These are phyloP conservation scores for Isoetes taiwanensis DNA, from an alignment of 75 land plant species.

Conservation along the genomic window DNA sequence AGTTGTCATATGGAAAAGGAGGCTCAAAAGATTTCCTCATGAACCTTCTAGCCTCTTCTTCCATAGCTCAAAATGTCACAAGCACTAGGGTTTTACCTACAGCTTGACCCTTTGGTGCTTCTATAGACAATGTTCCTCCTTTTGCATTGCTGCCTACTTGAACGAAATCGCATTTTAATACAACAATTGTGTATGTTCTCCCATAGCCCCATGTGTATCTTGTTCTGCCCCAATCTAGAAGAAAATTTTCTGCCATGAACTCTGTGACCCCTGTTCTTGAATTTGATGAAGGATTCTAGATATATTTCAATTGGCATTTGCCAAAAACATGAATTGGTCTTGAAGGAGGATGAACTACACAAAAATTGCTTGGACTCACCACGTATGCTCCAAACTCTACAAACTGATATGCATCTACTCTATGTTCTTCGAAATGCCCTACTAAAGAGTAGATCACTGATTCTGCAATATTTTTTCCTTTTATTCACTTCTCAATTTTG, in stretches of 20 bases:
- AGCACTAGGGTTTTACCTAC: not conserved
- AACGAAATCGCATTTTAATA: constrained; percentile 31
- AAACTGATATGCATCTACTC: constrained; percentile 25
- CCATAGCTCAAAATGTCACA: not conserved
- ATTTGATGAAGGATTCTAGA: constrained; percentile 22
- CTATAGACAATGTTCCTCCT: constrained; percentile 26
- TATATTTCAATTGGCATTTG: constrained; percentile 18
- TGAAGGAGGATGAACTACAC: constrained; percentile 20
- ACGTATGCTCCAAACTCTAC: constrained; percentile 27
- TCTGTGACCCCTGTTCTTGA: not conserved
- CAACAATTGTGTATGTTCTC: constrained; percentile 22
- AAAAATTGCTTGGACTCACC: constrained; percentile 21
- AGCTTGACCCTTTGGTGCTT: constrained; percentile 11
- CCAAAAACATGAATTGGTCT: constrained; percentile 22
- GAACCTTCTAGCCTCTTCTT: not conserved
- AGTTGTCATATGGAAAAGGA: constrained; percentile 14
- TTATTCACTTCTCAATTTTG: too few relatives aligned
- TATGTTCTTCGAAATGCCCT: too few relatives aligned
- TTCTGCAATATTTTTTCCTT: too few relatives aligned
- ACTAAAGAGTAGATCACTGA: too few relatives aligned
- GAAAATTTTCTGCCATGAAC: not conserved
- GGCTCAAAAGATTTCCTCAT: not conserved
- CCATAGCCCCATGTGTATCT: constrained; percentile 19
- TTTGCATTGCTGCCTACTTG: constrained; percentile 17
- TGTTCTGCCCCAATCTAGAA: not conserved